These are phyloP conservation scores for Ambrosia artemisiifolia DNA, from an alignment of 129 eudicot species.

Conservation along the genomic window DNA sequence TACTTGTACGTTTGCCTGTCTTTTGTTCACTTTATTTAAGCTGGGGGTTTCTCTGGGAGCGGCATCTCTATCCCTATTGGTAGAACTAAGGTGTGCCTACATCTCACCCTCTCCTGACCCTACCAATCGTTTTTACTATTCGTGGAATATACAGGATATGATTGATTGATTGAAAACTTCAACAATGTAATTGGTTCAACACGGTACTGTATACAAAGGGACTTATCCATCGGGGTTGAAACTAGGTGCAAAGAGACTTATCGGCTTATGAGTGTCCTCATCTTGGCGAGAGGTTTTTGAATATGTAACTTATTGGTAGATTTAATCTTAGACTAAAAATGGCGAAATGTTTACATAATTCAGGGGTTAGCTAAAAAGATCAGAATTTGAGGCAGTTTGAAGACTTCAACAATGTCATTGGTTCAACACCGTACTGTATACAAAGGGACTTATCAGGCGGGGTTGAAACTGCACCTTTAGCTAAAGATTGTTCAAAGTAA, in stretches of 20 bases:
- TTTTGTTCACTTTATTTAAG: no score
- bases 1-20: no score
- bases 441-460: slow-evolving; percentile 94
- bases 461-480: slow-evolving; percentile 63
- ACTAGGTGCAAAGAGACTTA: slow-evolving; percentile 16
- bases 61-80: no score
- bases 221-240: slow-evolving; percentile 90
- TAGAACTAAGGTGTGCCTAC: no score
- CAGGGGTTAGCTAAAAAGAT: slow-evolving; percentile 78
- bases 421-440: slow-evolving; percentile 59
- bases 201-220: slow-evolving; percentile 69
- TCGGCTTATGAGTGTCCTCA: no score
- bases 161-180: no score
- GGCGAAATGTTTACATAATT: slow-evolving; percentile 10
- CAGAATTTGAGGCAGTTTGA: slow-evolving; percentile 87
- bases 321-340: not conserved
- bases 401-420: slow-evolving; percentile 89
- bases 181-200: slow-evolving; percentile 79
- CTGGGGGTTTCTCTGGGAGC: no score
- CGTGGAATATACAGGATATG: no score
- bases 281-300: no score
- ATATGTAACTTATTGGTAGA: no score
- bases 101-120: no score
- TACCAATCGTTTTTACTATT: no score
- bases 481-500: slow-evolving; percentile 71